Percentiles rank a stretch among this genome's conserved stretches.
Conservation (phyloP, 1,284 basidiomycete species). For the Malassezia pachydermatis region DNA sequence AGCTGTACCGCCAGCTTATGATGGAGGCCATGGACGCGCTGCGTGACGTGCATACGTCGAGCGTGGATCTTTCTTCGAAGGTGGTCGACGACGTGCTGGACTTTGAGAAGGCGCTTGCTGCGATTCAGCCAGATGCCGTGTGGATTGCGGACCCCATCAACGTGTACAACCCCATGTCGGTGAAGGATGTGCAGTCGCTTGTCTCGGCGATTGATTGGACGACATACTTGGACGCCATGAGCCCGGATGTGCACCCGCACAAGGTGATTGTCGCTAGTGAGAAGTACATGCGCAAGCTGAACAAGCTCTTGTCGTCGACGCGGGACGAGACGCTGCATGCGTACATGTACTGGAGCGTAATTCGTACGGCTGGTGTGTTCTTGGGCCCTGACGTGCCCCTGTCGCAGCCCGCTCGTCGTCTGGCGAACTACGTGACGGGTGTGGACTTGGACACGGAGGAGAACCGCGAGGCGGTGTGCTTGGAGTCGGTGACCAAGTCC, state of each 20-base stretch:
- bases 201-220: conserved; percentile 70
- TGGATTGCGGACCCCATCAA: conserved; percentile 61
- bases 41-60: conserved; percentile 52
- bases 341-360: conserved; percentile 58
- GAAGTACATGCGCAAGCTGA: conserved; percentile 63
- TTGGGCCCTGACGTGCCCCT: conserved; percentile 48
- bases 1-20: conserved; percentile 64
- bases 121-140: conserved; percentile 59
- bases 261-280: conserved; percentile 72
- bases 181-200: conserved; percentile 55
- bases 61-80: conserved; percentile 49
- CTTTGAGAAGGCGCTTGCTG: conserved; percentile 71
- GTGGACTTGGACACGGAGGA: conserved; percentile 76
- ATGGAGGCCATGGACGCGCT: conserved; percentile 60
- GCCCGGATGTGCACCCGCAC: conserved; percentile 53
- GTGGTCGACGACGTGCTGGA: conserved; percentile 61
- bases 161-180: conserved; percentile 74
- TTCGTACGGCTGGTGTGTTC: conserved; percentile 31
- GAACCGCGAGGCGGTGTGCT: conserved; percentile 62
- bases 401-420: conserved; percentile 50
- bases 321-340: conserved; percentile 66
- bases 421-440: conserved; percentile 65
- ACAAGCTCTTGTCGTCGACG: conserved; percentile 62
- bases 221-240: conserved; percentile 72
- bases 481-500: conserved; percentile 49